These are phyloP conservation scores for Lindgomyces ingoldianus DNA, from an alignment of 495 filamentous ascomycete species.

Conservation along the genomic window DNA sequence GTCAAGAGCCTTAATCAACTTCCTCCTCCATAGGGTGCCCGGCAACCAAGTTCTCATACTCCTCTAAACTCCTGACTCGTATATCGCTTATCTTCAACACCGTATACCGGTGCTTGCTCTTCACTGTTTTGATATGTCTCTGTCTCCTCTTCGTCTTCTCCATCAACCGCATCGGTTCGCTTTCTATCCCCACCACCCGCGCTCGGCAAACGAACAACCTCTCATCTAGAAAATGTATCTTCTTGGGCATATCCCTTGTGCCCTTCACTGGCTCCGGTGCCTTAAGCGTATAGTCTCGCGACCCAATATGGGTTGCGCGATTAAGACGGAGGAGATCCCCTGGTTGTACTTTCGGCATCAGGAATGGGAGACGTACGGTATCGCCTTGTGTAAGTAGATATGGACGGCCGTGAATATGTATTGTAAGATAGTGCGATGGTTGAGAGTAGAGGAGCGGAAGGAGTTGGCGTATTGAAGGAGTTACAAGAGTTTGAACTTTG, in stretches of 20 bases:
- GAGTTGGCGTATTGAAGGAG: constrained; percentile 61
- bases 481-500: constrained; percentile 50
- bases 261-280: constrained; percentile 50
- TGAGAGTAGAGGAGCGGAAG: constrained; percentile 80
- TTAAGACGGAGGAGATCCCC: constrained; percentile 87
- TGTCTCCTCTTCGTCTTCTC: constrained; percentile 93
- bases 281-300: constrained; percentile 85
- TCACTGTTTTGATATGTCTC: constrained; percentile 68
- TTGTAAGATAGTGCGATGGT: constrained; percentile 78
- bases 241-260: constrained; percentile 46
- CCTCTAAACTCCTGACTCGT: constrained; percentile 63
- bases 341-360: constrained; percentile 76
- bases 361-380: constrained; percentile 88
- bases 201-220: constrained; percentile 80
- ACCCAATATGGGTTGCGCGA: constrained; percentile 74
- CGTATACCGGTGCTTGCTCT: constrained; percentile 88
- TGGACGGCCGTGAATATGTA: constrained; percentile 81
- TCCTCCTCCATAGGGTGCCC: too few relatives aligned
- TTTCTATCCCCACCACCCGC: constrained; percentile 80
- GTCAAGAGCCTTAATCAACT: too few relatives aligned
- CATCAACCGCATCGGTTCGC: constrained; percentile 81
- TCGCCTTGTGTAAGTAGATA: constrained; percentile 92
- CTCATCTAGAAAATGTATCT: constrained; percentile 66
- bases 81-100: constrained; percentile 80
- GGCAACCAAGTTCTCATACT: constrained; percentile 48